Evolutionary conservation across 495 filamentous ascomycete species (phyloP).

Genomic region (Amphirosellinia nigrospora): DNA sequence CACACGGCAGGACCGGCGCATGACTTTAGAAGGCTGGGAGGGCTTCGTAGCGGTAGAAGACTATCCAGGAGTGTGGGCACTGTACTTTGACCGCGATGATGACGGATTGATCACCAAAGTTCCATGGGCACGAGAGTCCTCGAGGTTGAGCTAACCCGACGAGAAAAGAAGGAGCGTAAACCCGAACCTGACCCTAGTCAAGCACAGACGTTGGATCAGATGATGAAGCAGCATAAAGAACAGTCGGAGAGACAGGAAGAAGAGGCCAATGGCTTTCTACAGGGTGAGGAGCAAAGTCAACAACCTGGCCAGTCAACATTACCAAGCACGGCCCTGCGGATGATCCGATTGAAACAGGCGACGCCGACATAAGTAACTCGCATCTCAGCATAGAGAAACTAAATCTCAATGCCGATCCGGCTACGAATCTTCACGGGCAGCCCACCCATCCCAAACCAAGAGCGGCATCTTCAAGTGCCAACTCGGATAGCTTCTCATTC

Average conservation of each 20-base stretch:
- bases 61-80: conserved; percentile 45
- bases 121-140: conserved; percentile 39
- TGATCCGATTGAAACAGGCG: not conserved
- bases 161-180: conserved; percentile 47
- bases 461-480: conserved; percentile 32
- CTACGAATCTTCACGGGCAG: not conserved
- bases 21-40: conserved; percentile 60
- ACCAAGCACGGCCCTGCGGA: not conserved
- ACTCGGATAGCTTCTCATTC: conserved; percentile 37
- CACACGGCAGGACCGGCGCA: conserved; percentile 59
- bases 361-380: no score
- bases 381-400: conserved; percentile 29
- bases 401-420: conserved; percentile 5
- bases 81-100: conserved; percentile 55
- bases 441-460: not conserved
- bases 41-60: conserved; percentile 51
- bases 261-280: conserved; percentile 31
- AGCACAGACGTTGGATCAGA: conserved; percentile 38
- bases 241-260: conserved; percentile 33
- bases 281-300: not conserved
- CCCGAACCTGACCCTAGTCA: conserved; percentile 35
- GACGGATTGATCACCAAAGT: conserved; percentile 48
- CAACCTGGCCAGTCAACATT: conserved; percentile 21
- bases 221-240: conserved; percentile 40
- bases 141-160: conserved; percentile 47